phyloP scores from a whole-genome alignment of 331 rosid genomes.

The Ulmus americana region DNA sequence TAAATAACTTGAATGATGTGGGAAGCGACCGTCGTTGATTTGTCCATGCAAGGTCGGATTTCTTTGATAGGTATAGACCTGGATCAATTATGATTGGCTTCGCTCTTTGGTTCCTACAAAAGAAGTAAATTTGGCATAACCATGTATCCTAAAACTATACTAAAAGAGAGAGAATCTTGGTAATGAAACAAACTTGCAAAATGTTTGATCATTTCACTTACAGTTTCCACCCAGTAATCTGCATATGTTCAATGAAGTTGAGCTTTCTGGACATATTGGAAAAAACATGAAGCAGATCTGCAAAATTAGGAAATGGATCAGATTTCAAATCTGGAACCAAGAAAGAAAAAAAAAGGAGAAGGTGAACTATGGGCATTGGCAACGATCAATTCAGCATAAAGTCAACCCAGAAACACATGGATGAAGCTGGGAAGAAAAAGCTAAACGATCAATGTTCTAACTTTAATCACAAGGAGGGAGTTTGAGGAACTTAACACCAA shows the following conservation, averaged over 20 bases:
- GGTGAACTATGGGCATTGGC: too few relatives aligned
- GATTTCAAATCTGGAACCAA: slow-evolving; percentile 13
- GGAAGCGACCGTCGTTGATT: slow-evolving; percentile 88
- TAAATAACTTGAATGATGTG: slow-evolving; percentile 71
- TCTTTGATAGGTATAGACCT: slow-evolving; percentile 85
- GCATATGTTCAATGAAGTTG: slow-evolving; percentile 84
- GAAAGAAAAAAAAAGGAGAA: too few relatives aligned
- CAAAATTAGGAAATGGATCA: slow-evolving; percentile 24
- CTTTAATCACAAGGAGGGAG: too few relatives aligned
- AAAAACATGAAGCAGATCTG: slow-evolving; percentile 88
- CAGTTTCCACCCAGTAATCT: slow-evolving; percentile 84
- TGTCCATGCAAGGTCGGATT: slow-evolving; percentile 72
- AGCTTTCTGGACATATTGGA: slow-evolving; percentile 71
- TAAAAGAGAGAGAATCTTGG: neutral
- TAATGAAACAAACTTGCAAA: neutral
- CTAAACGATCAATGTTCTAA: too few relatives aligned
- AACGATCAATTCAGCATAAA: too few relatives aligned
- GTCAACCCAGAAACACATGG: too few relatives aligned
- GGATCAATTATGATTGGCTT: slow-evolving; percentile 89
- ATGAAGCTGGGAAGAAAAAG: too few relatives aligned
- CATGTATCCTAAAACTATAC: slow-evolving; percentile 8
- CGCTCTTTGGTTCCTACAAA: slow-evolving; percentile 79
- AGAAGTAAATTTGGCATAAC: slow-evolving; percentile 12
- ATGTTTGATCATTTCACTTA: slow-evolving; percentile 34
- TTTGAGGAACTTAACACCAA: too few relatives aligned